phyloP scores from a whole-genome alignment of 2,329 filamentous ascomycete genomes.

The Arthrobotrys sphaeroides region DNA sequence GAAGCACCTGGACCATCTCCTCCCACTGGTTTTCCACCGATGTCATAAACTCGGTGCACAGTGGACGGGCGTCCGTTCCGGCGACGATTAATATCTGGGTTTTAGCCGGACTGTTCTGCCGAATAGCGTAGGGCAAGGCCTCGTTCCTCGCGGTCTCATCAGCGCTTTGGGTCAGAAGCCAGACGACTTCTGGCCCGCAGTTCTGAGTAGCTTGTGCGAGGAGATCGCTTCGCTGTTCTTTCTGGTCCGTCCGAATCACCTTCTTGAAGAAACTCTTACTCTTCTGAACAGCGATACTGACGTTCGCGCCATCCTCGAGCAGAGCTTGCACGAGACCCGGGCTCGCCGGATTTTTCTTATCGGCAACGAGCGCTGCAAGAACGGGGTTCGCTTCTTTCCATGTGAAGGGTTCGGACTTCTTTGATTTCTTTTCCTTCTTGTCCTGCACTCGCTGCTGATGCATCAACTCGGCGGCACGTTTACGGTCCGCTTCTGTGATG shows the following conservation, averaged over 20 bases:
- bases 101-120: background rate
- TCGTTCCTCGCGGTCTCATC: constrained; percentile 12
- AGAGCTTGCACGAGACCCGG: constrained; percentile 16
- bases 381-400: constrained; percentile 25
- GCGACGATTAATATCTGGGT: background rate
- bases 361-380: background rate
- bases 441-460: constrained; percentile 2
- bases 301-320: constrained; percentile 11
- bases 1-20: background rate
- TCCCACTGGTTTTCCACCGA: constrained; percentile 14
- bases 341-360: background rate
- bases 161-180: background rate
- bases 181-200: constrained; percentile 5
- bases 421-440: constrained; percentile 24
- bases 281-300: constrained; percentile 13
- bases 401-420: constrained; percentile 9
- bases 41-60: background rate
- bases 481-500: constrained; percentile 10
- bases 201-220: constrained; percentile 17
- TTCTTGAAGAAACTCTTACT: constrained; percentile 24
- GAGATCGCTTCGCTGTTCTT: constrained; percentile 15
- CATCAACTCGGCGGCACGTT: constrained; percentile 9
- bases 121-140: constrained; percentile 2
- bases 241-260: constrained; percentile 9
- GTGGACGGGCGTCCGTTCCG: background rate